Percentiles rank a stretch among this genome's conserved stretches.
Evolutionary conservation across 2,329 filamentous ascomycete species (phyloP).

Genomic region (Arthrobotrys megalospora): DNA sequence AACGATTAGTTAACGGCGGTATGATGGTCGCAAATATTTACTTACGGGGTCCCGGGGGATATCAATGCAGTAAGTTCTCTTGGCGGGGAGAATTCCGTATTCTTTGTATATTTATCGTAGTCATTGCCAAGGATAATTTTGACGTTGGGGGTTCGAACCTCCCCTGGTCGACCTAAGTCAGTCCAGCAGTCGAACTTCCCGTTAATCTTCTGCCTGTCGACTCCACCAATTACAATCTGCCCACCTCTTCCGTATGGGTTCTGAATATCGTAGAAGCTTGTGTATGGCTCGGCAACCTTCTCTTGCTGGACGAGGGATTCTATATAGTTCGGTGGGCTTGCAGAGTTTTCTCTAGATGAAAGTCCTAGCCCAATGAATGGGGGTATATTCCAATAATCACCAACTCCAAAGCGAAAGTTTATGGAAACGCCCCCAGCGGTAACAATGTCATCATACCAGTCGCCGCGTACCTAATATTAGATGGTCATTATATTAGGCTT

Average conservation of each 20-base stretch:
- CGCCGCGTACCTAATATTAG: background rate
- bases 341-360: accelerated
- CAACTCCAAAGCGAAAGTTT: conserved; percentile 11
- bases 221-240: conserved; percentile 5
- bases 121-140: background rate
- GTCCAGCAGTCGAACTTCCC: background rate
- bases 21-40: no score
- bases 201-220: conserved; percentile 15
- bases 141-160: background rate
- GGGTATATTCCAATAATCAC: conserved; percentile 11
- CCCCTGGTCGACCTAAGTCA: background rate
- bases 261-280: conserved; percentile 18
- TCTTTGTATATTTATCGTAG: background rate
- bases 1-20: no score
- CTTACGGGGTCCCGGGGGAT: background rate
- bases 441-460: background rate
- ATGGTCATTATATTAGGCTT: background rate
- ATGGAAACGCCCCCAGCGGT: background rate
- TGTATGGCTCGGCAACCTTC: background rate
- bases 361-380: conserved; percentile 15
- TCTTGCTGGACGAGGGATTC: background rate
- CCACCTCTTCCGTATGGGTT: background rate
- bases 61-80: background rate
- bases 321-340: background rate
- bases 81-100: background rate